Percentiles rank a stretch among this genome's conserved stretches.
phyloP scores from a whole-genome alignment of 768 basidiomycete species.

The Xanthoconium purpureum region DNA sequence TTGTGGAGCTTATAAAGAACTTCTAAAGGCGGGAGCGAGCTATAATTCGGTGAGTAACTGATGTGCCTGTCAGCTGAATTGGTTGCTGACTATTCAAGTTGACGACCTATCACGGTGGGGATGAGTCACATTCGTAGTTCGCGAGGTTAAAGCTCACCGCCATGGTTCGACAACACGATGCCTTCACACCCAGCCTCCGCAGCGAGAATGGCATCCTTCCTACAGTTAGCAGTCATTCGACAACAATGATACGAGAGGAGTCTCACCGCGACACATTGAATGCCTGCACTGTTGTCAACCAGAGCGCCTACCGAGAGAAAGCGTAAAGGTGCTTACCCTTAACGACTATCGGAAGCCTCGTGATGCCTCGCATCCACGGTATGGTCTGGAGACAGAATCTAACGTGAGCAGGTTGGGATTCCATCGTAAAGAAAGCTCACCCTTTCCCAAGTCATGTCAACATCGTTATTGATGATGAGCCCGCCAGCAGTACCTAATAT shows the following conservation, averaged over 20 bases:
- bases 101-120: constrained; percentile 47
- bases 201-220: constrained; percentile 82
- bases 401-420: neutral
- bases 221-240: constrained; percentile 5
- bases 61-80: neutral
- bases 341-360: constrained; percentile 67
- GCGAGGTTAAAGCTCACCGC: constrained; percentile 46
- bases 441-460: constrained; percentile 76
- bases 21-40: constrained; percentile 75
- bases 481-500: constrained; percentile 65
- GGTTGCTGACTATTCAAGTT: constrained; percentile 69
- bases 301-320: neutral
- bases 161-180: constrained; percentile 89
- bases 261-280: constrained; percentile 67
- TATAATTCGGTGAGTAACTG: constrained; percentile 27
- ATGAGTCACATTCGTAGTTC: neutral
- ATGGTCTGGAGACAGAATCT: constrained; percentile 49
- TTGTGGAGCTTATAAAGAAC: constrained; percentile 70
- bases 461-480: constrained; percentile 61
- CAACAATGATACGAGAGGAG: neutral
- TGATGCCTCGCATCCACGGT: constrained; percentile 70
- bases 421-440: constrained; percentile 32
- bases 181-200: constrained; percentile 82
- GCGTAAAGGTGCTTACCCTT: constrained; percentile 48
- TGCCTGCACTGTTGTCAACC: constrained; percentile 40